These are phyloP conservation scores for Capronia coronata DNA, from an alignment of 2,329 filamentous ascomycete genomes.

Conservation along the genomic window DNA sequence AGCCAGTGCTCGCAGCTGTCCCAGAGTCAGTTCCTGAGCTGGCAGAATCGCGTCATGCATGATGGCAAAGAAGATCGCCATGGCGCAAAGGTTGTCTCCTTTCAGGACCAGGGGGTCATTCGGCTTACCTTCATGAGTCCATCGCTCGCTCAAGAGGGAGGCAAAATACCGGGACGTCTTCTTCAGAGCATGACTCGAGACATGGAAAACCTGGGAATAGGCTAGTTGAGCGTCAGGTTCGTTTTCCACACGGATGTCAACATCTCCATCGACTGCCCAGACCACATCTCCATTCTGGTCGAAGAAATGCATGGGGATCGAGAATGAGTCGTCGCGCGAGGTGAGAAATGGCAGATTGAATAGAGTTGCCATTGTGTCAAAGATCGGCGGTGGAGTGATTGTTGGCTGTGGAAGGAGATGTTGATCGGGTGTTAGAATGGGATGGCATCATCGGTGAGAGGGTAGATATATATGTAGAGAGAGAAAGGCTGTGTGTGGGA, in stretches of 20 bases:
- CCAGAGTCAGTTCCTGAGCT: background rate
- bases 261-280: background rate
- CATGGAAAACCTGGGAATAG: background rate
- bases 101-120: background rate
- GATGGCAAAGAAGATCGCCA: background rate
- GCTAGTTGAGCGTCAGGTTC: too few species aligned
- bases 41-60: background rate
- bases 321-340: too few species aligned
- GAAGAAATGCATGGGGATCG: background rate
- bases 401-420: too few species aligned
- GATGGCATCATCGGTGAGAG: too few species aligned
- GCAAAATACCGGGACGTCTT: background rate
- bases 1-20: background rate
- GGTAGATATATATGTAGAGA: too few species aligned
- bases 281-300: background rate
- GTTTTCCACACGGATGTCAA: background rate
- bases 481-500: too few species aligned
- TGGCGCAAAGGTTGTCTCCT: background rate
- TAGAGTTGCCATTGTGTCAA: too few species aligned
- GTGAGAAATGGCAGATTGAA: too few species aligned
- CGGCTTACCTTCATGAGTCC: background rate
- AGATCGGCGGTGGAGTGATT: too few species aligned
- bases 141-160: background rate
- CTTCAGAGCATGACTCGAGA: background rate
- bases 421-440: too few species aligned